Conservation (phyloP, 1,284 basidiomycete genomes). For the Boletus albobrunnescens region DNA sequence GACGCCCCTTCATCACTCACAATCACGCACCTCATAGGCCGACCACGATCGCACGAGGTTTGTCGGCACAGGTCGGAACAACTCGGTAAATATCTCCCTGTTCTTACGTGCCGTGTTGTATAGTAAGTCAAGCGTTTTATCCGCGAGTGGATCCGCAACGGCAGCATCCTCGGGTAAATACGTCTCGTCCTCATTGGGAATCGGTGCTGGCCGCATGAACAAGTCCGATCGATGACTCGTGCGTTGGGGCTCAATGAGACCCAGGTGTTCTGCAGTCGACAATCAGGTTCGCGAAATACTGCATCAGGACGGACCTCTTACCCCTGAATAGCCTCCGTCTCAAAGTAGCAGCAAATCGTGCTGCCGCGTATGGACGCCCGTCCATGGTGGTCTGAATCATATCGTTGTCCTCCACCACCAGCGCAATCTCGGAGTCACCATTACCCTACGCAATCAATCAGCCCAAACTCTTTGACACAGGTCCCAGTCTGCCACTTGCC, state of each 20-base stretch:
- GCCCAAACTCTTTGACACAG: background rate
- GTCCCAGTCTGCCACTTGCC: slow-evolving; percentile 32
- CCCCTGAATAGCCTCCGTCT: slow-evolving; percentile 75
- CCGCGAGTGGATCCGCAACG: slow-evolving; percentile 79
- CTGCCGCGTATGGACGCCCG: slow-evolving; percentile 64
- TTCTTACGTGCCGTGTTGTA: slow-evolving; percentile 73
- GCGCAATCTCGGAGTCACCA: slow-evolving; percentile 89
- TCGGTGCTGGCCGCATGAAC: slow-evolving; percentile 79
- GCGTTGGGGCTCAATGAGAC: slow-evolving; percentile 67
- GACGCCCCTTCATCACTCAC: slow-evolving; percentile 1
- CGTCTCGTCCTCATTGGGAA: slow-evolving; percentile 65
- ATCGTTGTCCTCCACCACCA: slow-evolving; percentile 86
- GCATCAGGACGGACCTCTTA: slow-evolving; percentile 27
- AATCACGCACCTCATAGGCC: slow-evolving; percentile 63
- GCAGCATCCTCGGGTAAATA: slow-evolving; percentile 53
- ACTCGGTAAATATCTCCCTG: slow-evolving; percentile 74
- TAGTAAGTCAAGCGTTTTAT: slow-evolving; percentile 61
- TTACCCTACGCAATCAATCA: slow-evolving; percentile 54
- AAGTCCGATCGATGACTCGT: slow-evolving; percentile 43
- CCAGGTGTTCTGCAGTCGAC: slow-evolving; percentile 71
- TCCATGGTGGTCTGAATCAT: slow-evolving; percentile 77
- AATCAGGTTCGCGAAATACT: background rate
- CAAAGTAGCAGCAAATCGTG: slow-evolving; percentile 73
- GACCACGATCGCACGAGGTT: slow-evolving; percentile 77
- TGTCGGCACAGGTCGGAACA: slow-evolving; percentile 80